A percentile compares a stretch with the other conserved stretches of the same genome.
These are phyloP conservation scores for Cylindrotheca closterium DNA, from an alignment of 108 stramenopile species.

Conservation along the genomic window DNA sequence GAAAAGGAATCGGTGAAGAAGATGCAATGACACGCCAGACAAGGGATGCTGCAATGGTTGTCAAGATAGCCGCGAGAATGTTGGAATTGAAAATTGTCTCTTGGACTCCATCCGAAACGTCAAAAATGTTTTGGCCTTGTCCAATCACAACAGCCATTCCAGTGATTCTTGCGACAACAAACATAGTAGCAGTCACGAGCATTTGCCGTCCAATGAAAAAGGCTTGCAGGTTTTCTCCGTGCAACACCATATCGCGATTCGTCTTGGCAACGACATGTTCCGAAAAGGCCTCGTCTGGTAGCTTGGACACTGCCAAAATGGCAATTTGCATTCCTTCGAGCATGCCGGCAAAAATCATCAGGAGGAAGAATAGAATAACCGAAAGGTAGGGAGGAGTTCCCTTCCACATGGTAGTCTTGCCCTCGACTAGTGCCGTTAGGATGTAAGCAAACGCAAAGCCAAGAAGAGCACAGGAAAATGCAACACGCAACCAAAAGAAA, in stretches of 20 bases:
- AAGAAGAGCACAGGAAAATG: constrained; percentile 40
- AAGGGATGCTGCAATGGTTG: constrained; percentile 51
- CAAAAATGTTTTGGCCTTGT: constrained; percentile 43
- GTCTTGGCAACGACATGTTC: constrained; percentile 42
- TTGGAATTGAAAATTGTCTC: constrained; percentile 49
- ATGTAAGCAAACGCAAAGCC: constrained; percentile 55
- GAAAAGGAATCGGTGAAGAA: constrained; percentile 49
- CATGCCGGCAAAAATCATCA: constrained; percentile 75
- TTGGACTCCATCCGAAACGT: constrained; percentile 44
- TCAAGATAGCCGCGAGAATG: constrained; percentile 52
- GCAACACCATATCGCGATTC: constrained; percentile 52
- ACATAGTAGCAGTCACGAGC: constrained; percentile 48
- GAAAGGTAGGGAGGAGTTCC: constrained; percentile 51
- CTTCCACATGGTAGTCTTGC: constrained; percentile 56
- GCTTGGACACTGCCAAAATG: constrained; percentile 72
- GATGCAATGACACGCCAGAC: constrained; percentile 57
- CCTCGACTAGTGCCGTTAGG: constrained; percentile 44
- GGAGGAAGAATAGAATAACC: constrained; percentile 67
- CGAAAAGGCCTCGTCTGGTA: constrained; percentile 40
- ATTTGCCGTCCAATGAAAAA: constrained; percentile 66
- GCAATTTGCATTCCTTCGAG: constrained; percentile 91
- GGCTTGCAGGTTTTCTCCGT: constrained; percentile 56
- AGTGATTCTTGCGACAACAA: constrained; percentile 55
- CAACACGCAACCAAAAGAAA: constrained; percentile 56
- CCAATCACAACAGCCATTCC: constrained; percentile 29